Percentiles rank a stretch among this genome's conserved stretches.
phyloP scores from a whole-genome alignment of 371 early-diverging fungal genomes.

The Capniomyces stellatus region DNA sequence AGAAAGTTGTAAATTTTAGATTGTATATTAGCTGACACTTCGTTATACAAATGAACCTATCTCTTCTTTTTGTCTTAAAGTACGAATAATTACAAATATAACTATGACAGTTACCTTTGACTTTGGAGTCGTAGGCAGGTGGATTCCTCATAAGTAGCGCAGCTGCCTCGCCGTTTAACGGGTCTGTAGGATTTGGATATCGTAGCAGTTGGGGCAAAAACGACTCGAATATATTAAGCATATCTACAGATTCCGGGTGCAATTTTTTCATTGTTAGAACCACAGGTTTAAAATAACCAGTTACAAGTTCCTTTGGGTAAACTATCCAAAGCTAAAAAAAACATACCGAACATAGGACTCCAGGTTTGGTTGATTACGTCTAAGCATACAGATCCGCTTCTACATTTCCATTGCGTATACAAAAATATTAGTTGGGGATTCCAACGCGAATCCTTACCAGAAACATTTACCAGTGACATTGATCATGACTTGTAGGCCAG shows the following conservation, averaged over 20 bases:
- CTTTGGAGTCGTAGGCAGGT: conserved; percentile 77
- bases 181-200: conserved; percentile 98
- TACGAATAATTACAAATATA: background rate
- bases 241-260: conserved; percentile 32
- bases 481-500: no score
- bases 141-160: conserved; percentile 91
- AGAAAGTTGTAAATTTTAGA: background rate
- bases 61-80: no score
- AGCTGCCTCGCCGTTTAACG: conserved; percentile 98
- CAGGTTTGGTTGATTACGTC: conserved; percentile 99
- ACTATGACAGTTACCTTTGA: conserved; percentile 34
- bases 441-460: no score
- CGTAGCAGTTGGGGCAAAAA: conserved; percentile 95
- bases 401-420: background rate
- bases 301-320: no score
- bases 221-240: conserved; percentile 97
- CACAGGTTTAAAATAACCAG: conserved; percentile 6
- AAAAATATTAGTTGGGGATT: no score
- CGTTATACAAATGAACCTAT: no score
- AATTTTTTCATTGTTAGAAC: conserved; percentile 12
- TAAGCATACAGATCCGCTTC: conserved; percentile 93
- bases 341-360: conserved; percentile 97
- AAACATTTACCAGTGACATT: no score
- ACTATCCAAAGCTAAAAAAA: background rate
- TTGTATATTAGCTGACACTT: no score